Conservation (phyloP, 2,329 filamentous ascomycete species). For the Alternaria angustiovoidea region DNA sequence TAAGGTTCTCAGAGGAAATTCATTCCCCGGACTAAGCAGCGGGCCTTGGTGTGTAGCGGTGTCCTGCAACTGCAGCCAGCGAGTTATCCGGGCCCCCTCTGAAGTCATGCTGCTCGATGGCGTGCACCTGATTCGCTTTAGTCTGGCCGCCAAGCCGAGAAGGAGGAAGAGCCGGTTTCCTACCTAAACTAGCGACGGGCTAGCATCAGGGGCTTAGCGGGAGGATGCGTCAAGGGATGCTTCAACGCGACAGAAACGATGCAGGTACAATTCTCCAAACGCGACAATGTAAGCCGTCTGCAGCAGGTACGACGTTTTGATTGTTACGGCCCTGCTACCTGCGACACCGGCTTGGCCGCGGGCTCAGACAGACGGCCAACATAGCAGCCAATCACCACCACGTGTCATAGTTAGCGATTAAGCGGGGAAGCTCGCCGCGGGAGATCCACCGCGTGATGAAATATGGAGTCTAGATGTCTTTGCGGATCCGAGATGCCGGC, state of each 20-base stretch:
- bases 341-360: constrained; percentile 14
- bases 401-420: constrained; percentile 12
- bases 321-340: constrained; percentile 20
- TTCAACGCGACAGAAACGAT: constrained; percentile 19
- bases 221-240: constrained; percentile 25
- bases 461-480: constrained; percentile 9
- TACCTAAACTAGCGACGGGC: constrained; percentile 10
- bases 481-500: neutral
- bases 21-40: constrained; percentile 47
- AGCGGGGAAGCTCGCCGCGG: constrained; percentile 13
- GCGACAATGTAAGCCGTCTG: neutral
- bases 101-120: constrained; percentile 26
- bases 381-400: constrained; percentile 20
- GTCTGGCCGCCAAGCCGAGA: constrained; percentile 14
- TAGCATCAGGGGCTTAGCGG: constrained; percentile 30
- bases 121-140: constrained; percentile 27
- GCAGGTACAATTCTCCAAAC: constrained; percentile 20
- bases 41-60: constrained; percentile 36
- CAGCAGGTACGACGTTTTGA: constrained; percentile 2
- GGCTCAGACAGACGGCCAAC: constrained; percentile 5
- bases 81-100: constrained; percentile 36
- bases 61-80: constrained; percentile 43
- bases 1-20: constrained; percentile 47
- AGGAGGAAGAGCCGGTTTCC: constrained; percentile 16
- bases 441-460: constrained; percentile 13